Conservation (phyloP, 768 basidiomycete species). For the Tephrocybe sp. region DNA sequence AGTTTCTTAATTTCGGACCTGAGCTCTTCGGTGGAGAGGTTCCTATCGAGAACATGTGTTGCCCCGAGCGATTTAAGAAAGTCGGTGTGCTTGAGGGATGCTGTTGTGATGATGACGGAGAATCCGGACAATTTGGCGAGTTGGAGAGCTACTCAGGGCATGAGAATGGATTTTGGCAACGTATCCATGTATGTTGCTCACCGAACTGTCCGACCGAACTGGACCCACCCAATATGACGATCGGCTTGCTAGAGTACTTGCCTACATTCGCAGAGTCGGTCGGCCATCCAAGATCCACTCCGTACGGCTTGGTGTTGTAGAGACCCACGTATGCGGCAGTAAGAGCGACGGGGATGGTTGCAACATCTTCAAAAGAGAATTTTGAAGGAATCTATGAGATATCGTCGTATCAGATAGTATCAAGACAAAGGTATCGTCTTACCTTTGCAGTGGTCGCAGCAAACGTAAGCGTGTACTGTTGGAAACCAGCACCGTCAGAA, state of each 20-base stretch:
- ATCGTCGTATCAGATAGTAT: too few species aligned
- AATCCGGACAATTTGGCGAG: constrained; percentile 41
- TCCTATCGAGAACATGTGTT: constrained; percentile 34
- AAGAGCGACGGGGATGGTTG: constrained; percentile 39
- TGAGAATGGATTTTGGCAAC: not conserved
- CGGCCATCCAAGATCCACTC: constrained; percentile 25
- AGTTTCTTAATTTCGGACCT: constrained; percentile 23
- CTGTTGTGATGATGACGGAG: constrained; percentile 38
- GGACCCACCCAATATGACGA: constrained; percentile 29
- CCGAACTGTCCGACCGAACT: constrained; percentile 29
- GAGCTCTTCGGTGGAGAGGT: constrained; percentile 16
- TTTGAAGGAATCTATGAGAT: constrained; percentile 41
- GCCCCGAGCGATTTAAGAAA: constrained; percentile 35
- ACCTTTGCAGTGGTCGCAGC: constrained; percentile 44
- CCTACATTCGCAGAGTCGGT: constrained; percentile 22
- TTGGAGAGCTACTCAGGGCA: constrained; percentile 20
- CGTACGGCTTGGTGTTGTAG: constrained; percentile 25
- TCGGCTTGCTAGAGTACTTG: constrained; percentile 29
- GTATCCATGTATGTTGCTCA: constrained; percentile 8
- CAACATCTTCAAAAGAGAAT: constrained; percentile 38
- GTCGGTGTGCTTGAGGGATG: constrained; percentile 32
- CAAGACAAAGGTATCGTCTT: not conserved
- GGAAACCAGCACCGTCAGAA: constrained; percentile 39
- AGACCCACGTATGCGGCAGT: constrained; percentile 37
- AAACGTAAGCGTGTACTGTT: constrained; percentile 42